Base-by-base conservation (phyloP, 345 rosid genomes). In the Arabis alpina region DNA sequence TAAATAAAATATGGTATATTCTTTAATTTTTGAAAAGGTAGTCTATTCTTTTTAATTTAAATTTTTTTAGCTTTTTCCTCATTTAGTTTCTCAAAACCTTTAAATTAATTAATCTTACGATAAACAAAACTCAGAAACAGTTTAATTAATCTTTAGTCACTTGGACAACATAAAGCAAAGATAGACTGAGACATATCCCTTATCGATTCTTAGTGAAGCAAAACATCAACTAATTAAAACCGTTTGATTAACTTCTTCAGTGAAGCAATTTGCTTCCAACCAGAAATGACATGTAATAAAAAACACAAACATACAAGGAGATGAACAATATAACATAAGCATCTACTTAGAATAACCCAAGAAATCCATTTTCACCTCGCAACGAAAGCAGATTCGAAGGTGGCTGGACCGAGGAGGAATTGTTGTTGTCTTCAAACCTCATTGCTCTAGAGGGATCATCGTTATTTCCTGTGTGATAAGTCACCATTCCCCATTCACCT, bases 311-410 rank as follows among this genome's bases (percentile, higher is more conserved):
- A 54, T 8, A 34, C 3, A 24, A 2, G 37, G 10, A 68, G 5
- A 56, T 10, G 14, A 10, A 36, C 39, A 23, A 10, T 37, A n/a
- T 25, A 57, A 68, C 54, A 36, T 44, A 25, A 36, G 39, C 10
- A 36, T 36, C 39, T 36, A 36, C 8, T 36, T 90, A 48, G 73
- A 90, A 77, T 86, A 88, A 42, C 89, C 89, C 98, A 92, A 93
- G 66, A 93, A 90, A 34, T 93, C 90, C 98, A 90, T 93, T 85
- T 90, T 36, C 98, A 57, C 93, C 89, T 8, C 90, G 85, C 67
- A 86, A 62, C 0, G 97, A 81, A 67, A 86, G 93, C 51, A 82
- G 85, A 71, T 83, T 87, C 7, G 84, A 65, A 12, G 76, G 60
- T 45, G 83, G 83, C 39, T 82, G 81, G 10, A 61, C 74, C 44